Base-by-base conservation (phyloP, 768 basidiomycete species). In the Amanita rimosa region DNA sequence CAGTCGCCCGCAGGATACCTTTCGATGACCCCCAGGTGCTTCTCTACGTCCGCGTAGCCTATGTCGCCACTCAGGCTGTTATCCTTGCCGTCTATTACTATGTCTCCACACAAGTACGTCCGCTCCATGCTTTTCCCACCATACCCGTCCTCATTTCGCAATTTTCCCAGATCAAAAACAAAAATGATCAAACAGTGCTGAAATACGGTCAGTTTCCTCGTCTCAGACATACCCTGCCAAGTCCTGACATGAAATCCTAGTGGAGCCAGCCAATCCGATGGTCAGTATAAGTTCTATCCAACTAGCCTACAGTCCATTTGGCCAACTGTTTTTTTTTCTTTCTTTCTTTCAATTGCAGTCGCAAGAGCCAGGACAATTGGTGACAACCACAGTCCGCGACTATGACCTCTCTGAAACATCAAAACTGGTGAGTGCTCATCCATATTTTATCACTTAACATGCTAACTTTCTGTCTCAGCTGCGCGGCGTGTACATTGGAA, bases 171-270 rank as follows among this genome's bases (percentile, higher is more conserved):
- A 81, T 97, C 66, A 94, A 89, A 75, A 68, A 76, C 59, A 94
- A 93, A 79, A 98, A 98, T 59, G 95, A 99, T 69, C 78, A 85
- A 64, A 91, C 91, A 1, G 89, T 95, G 22, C 72, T 99, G 58
- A 99, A 96, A 78, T 99, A 95, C 67, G 88, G 88, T 84, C 37
- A 48, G 78, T 75, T 16, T 17, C n/a, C 22, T 44, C 37, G 37
- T 51, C n/a, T 17, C 41, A 31, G 26, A 21, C 35, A 5, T 17
- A 14, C 33, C 14, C 48, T 19, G 14, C 9, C 33, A 43, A 44
- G 43, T 59, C 9, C 33, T 50, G 51, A 45, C 54, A 13, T 38
- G 49, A 36, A 4, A 16, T n/a, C 19, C 16, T 42, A 89, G 91
- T 94, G 39, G 90, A 95, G 58, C 73, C 83, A 1, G 64, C 79